Evolutionary conservation across 2,329 filamentous ascomycete species (phyloP).

Genomic region (Lecanosticta acicola): DNA sequence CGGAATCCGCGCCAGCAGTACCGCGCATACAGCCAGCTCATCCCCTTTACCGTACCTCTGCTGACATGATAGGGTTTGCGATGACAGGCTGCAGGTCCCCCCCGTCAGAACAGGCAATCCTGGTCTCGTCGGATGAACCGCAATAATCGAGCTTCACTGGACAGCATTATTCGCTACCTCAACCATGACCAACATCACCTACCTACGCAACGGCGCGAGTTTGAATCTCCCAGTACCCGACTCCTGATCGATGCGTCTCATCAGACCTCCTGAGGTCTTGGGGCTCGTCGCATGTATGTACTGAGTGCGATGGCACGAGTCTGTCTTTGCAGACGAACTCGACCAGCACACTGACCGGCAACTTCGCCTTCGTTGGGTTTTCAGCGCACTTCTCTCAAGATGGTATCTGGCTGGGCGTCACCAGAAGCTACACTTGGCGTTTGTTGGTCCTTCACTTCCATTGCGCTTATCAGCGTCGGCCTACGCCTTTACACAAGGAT

Average conservation of each 20-base stretch:
- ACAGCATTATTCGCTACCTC: neutral
- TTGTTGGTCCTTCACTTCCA: slow-evolving; percentile 13
- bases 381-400: neutral
- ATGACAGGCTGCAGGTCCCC: too few relatives aligned
- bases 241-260: neutral
- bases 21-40: too few relatives aligned
- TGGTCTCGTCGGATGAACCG: neutral
- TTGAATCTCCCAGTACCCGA: neutral
- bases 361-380: too few relatives aligned
- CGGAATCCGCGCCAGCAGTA: too few relatives aligned
- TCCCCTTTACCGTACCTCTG: too few relatives aligned
- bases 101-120: too few relatives aligned
- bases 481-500: slow-evolving; percentile 18
- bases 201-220: too few relatives aligned
- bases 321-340: too few relatives aligned
- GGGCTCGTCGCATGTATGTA: neutral
- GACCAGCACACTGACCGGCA: too few relatives aligned
- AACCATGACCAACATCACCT: neutral
- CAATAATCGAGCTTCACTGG: neutral
- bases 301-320: neutral
- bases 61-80: too few relatives aligned
- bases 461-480: slow-evolving; percentile 13
- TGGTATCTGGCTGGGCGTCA: neutral
- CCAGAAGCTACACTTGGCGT: slow-evolving; percentile 6
- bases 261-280: neutral